phyloP scores from a whole-genome alignment of 306 rosid species.

The Vigna trinervia region DNA sequence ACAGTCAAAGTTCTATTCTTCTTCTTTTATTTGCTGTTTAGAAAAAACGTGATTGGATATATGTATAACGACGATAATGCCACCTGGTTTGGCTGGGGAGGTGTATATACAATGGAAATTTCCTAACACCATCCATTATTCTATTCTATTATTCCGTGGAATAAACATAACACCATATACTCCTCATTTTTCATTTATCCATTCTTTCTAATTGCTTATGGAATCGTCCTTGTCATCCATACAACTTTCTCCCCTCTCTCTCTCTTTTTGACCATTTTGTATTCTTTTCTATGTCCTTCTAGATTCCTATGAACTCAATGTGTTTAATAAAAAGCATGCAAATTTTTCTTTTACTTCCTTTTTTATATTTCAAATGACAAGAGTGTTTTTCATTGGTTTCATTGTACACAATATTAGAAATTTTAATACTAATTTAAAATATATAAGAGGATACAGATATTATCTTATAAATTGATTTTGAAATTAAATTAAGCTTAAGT shows the following conservation, averaged over 20 bases:
- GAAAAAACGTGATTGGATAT: constrained; percentile 33
- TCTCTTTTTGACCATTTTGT: constrained; percentile 39
- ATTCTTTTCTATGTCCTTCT: constrained; percentile 7
- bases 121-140: neutral
- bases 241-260: neutral
- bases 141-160: too few relatives aligned
- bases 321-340: neutral
- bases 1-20: neutral
- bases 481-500: too few relatives aligned
- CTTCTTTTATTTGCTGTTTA: neutral
- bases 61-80: constrained; percentile 15
- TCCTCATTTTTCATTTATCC: neutral
- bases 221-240: constrained; percentile 33
- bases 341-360: constrained; percentile 41
- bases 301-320: neutral
- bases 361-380: neutral
- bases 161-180: neutral
- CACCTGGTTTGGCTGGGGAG: constrained; percentile 3
- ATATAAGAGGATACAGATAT: rapidly evolving
- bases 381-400: too few relatives aligned
- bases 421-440: too few relatives aligned
- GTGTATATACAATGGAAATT: neutral
- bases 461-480: too few relatives aligned
- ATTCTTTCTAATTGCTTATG: neutral
- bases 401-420: too few relatives aligned